A percentile compares a stretch with the other conserved stretches of the same genome.
These are phyloP conservation scores for Mrakia hoshinonis DNA, from an alignment of 768 basidiomycete species.

Conservation along the genomic window DNA sequence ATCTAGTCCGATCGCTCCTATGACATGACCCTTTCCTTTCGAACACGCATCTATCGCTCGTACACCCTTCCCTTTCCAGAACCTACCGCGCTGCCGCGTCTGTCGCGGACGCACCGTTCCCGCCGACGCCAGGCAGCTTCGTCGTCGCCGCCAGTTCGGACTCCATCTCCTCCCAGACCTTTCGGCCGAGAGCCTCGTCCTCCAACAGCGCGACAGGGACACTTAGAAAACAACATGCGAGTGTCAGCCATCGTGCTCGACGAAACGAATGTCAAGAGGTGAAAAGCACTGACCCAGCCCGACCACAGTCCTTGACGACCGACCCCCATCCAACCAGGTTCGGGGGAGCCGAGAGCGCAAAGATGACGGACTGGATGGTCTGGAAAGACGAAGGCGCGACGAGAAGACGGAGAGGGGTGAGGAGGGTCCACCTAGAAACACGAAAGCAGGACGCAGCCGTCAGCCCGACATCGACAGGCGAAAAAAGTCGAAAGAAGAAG, in stretches of 20 bases:
- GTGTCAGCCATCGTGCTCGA: background rate
- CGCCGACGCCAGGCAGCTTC: too few relatives aligned
- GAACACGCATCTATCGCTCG: too few relatives aligned
- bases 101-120: too few relatives aligned
- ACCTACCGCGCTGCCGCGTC: too few relatives aligned
- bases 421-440: conserved; percentile 11
- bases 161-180: conserved; percentile 30
- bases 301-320: conserved; percentile 26
- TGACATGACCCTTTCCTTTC: too few relatives aligned
- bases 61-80: too few relatives aligned
- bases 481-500: background rate
- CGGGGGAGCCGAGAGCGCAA: conserved; percentile 23
- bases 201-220: conserved; percentile 19
- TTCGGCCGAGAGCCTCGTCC: conserved; percentile 25
- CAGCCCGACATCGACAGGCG: background rate
- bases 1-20: too few relatives aligned
- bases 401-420: conserved; percentile 6
- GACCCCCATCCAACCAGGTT: conserved; percentile 15
- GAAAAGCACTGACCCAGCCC: conserved; percentile 14
- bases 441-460: background rate
- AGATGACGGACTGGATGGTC: conserved; percentile 21
- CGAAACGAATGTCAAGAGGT: background rate
- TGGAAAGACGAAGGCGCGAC: conserved; percentile 15
- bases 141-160: background rate
- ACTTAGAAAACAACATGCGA: background rate